Evolutionary conservation across 306 rosid genomes (phyloP).

Genomic region (Spatholobus suberectus): DNA sequence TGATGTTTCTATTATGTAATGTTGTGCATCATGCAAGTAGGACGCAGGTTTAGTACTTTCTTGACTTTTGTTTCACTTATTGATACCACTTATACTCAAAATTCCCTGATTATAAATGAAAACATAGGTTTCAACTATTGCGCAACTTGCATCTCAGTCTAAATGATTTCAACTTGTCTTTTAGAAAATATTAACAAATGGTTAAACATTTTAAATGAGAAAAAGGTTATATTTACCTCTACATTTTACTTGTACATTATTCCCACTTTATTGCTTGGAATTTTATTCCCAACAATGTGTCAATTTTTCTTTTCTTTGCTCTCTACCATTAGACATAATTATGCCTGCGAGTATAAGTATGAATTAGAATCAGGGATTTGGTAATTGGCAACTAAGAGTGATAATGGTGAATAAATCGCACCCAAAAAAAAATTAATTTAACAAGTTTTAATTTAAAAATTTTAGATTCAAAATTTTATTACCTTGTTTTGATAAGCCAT

Average conservation of each 20-base stretch:
- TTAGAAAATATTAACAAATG: background rate
- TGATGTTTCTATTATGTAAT: too few relatives aligned
- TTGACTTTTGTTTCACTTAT: too few relatives aligned
- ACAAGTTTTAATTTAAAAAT: background rate
- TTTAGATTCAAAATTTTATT: background rate
- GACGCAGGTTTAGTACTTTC: too few relatives aligned
- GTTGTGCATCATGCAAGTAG: too few relatives aligned
- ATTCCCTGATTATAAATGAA: too few relatives aligned
- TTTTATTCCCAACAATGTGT: background rate
- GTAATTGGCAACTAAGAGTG: background rate
- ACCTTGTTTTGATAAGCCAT: background rate
- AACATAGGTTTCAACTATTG: too few relatives aligned
- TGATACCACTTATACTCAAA: too few relatives aligned
- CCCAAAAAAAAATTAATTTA: background rate
- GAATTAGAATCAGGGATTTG: conserved; percentile 4
- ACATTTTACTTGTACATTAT: background rate
- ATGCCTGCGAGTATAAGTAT: background rate
- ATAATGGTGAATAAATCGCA: background rate
- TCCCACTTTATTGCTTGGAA: background rate
- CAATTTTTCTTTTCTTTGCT: background rate
- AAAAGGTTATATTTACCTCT: background rate
- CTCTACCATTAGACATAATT: background rate
- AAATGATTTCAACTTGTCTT: too few relatives aligned
- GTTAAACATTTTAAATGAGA: background rate
- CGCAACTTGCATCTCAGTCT: too few relatives aligned